A percentile compares a stretch with the other conserved stretches of the same genome.
Evolutionary conservation across 495 filamentous ascomycete species (phyloP).

Genomic region (Darksidea phi): DNA sequence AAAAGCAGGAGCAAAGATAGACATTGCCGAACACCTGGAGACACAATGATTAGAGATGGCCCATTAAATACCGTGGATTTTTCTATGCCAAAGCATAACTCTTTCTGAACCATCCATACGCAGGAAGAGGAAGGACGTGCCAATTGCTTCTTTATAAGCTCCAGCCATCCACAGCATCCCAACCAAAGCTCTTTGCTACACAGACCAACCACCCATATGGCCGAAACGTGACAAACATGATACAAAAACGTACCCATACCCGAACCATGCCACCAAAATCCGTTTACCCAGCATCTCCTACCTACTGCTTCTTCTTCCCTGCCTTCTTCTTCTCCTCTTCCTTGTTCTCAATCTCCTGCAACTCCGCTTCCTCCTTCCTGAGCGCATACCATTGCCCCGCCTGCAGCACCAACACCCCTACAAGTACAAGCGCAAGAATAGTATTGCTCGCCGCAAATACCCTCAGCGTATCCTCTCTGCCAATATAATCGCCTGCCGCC

Average conservation of each 20-base stretch:
- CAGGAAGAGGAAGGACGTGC: no score
- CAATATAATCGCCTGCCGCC: slow-evolving; percentile 53
- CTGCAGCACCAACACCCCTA: slow-evolving; percentile 89
- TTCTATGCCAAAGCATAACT: no score
- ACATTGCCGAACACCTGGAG: no score
- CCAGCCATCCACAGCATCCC: no score
- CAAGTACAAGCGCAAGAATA: slow-evolving; percentile 84
- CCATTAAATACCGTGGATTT: no score
- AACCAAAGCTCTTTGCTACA: no score
- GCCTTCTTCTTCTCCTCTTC: slow-evolving; percentile 50
- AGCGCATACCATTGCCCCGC: slow-evolving; percentile 99
- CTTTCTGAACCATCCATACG: no score
- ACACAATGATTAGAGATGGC: no score
- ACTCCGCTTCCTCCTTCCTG: slow-evolving; percentile 82
- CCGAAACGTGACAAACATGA: no score
- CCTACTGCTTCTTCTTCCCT: slow-evolving; percentile 46
- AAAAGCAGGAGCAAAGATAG: no score
- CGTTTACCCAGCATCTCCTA: neutral
- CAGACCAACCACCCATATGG: no score
- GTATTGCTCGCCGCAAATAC: slow-evolving; percentile 95
- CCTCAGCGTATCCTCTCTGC: slow-evolving; percentile 80
- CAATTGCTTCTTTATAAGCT: no score
- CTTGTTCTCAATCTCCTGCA: slow-evolving; percentile 59
- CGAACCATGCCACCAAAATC: neutral
- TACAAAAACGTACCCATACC: neutral